phyloP scores from a whole-genome alignment of 495 filamentous ascomycete genomes.

The Daldinia childiae region DNA sequence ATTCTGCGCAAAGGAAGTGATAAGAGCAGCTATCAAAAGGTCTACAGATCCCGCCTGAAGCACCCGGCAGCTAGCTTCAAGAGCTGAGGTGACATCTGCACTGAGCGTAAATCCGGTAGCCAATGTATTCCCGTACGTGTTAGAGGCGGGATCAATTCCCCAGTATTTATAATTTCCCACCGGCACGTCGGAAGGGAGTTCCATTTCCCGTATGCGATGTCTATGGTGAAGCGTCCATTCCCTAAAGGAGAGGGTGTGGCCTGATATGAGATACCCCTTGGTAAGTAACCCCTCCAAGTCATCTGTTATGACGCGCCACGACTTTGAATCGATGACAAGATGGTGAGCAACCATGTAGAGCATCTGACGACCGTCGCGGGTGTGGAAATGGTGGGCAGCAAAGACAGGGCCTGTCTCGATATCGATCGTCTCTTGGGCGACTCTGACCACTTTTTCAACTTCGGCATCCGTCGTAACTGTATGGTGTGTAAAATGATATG shows the following conservation, averaged over 20 bases:
- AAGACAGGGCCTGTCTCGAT: constrained; percentile 47
- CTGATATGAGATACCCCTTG: constrained; percentile 54
- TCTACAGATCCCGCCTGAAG: constrained; percentile 59
- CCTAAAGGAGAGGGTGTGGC: constrained; percentile 66
- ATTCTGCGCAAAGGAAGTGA: constrained; percentile 59
- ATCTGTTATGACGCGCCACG: constrained; percentile 73
- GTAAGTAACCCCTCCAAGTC: constrained; percentile 71
- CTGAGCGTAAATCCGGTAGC: constrained; percentile 55
- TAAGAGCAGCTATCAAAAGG: constrained; percentile 59
- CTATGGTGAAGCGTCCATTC: constrained; percentile 65
- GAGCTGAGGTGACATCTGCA: constrained; percentile 52
- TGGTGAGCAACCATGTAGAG: constrained; percentile 75
- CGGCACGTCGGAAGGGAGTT: constrained; percentile 48
- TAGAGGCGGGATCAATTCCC: constrained; percentile 55
- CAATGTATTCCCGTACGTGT: constrained; percentile 56
- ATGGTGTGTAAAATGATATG: constrained; percentile 53
- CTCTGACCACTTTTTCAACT: constrained; percentile 50
- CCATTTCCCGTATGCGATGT: constrained; percentile 42
- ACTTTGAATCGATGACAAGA: constrained; percentile 74
- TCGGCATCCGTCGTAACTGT: constrained; percentile 50
- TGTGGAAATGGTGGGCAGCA: constrained; percentile 60
- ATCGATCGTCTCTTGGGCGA: constrained; percentile 54
- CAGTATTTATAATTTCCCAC: constrained; percentile 56
- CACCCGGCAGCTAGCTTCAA: constrained; percentile 55
- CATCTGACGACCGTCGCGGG: constrained; percentile 57